A percentile compares a stretch with the other conserved stretches of the same genome.
These are phyloP conservation scores for Mucor racemosus DNA, from an alignment of 371 early-diverging fungal genomes.

Conservation along the genomic window DNA sequence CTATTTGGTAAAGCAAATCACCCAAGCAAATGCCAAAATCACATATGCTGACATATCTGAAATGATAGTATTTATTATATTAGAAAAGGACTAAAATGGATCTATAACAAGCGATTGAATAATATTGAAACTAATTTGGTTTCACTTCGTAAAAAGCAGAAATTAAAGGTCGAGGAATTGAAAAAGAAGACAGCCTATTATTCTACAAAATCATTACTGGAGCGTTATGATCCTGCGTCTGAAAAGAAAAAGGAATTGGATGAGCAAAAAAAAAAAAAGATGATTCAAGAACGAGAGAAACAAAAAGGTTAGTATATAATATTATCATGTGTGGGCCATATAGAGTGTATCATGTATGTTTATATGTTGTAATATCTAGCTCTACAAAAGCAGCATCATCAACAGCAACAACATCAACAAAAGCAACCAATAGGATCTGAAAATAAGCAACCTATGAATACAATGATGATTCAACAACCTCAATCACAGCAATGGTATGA, in stretches of 20 bases:
- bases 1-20: neutral
- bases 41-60: conserved; percentile 50
- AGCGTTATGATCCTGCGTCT: conserved; percentile 73
- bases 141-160: conserved; percentile 56
- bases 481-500: conserved; percentile 68
- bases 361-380: neutral
- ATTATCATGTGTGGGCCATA: neutral
- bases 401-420: neutral
- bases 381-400: neutral
- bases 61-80: conserved; percentile 56
- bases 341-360: neutral
- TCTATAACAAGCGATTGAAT: conserved; percentile 58
- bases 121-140: conserved; percentile 57
- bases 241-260: conserved; percentile 21
- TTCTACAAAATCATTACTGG: conserved; percentile 86
- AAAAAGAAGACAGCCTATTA: conserved; percentile 88
- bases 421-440: no score
- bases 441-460: no score
- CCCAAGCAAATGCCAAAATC: no score
- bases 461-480: neutral
- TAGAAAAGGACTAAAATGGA: conserved; percentile 48
- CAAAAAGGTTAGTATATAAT: neutral
- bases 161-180: conserved; percentile 76
- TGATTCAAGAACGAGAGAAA: conserved; percentile 6
- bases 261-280: conserved; percentile 3